Evolutionary conservation across 768 basidiomycete genomes (phyloP).

Genomic region (Coprinellus aureogranulatus): DNA sequence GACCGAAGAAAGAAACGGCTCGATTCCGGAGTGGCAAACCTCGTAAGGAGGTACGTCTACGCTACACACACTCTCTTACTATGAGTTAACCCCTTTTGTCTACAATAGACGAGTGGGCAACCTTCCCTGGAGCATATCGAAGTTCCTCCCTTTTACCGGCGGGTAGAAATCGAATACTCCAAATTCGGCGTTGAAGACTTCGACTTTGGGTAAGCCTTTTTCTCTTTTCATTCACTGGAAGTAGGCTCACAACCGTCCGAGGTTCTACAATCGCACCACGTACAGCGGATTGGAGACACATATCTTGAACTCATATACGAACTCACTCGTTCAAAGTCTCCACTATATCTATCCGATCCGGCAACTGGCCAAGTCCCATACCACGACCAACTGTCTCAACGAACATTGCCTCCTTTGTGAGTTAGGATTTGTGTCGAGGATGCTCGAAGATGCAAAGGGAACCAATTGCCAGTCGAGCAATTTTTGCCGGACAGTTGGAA

Average conservation of each 20-base stretch:
- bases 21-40: slow-evolving; percentile 84
- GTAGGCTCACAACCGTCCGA: slow-evolving; percentile 24
- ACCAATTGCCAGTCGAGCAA: slow-evolving; percentile 96
- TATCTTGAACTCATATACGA: slow-evolving; percentile 96
- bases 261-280: slow-evolving; percentile 90
- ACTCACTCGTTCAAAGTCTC: slow-evolving; percentile 84
- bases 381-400: slow-evolving; percentile 79
- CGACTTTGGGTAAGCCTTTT: slow-evolving; percentile 77
- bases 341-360: slow-evolving; percentile 81
- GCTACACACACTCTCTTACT: too few species aligned
- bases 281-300: slow-evolving; percentile 95
- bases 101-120: slow-evolving; percentile 31
- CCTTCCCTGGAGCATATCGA: slow-evolving; percentile 51
- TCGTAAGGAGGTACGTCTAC: slow-evolving; percentile 45
- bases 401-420: slow-evolving; percentile 96
- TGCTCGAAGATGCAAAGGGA: slow-evolving; percentile 93
- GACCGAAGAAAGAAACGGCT: slow-evolving; percentile 53
- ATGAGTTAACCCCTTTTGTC: too few species aligned
- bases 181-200: slow-evolving; percentile 99
- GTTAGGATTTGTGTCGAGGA: slow-evolving; percentile 88
- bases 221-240: not conserved
- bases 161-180: slow-evolving; percentile 96
- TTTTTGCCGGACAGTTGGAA: slow-evolving; percentile 91
- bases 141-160: slow-evolving; percentile 80
- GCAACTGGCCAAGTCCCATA: slow-evolving; percentile 84